Evolutionary conservation across 495 filamentous ascomycete species (phyloP).

Genomic region (Mycothermus thermophilus): DNA sequence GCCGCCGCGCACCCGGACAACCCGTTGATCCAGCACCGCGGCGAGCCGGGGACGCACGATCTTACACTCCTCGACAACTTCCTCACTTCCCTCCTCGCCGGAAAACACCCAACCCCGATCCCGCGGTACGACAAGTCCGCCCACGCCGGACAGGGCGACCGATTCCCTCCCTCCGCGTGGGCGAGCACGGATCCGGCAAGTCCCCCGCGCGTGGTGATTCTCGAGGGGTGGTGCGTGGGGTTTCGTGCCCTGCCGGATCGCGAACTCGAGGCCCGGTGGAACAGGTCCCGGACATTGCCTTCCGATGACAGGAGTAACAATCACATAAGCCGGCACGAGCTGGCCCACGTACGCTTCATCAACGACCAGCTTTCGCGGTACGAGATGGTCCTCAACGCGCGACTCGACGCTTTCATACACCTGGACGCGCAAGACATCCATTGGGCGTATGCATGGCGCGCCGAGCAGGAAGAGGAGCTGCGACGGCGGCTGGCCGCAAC

Average conservation of each 20-base stretch:
- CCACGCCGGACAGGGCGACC: slow-evolving; percentile 66
- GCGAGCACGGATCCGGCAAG: slow-evolving; percentile 15
- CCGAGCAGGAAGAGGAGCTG: slow-evolving; percentile 64
- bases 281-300: slow-evolving; percentile 29
- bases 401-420: slow-evolving; percentile 71
- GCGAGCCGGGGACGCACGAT: slow-evolving; percentile 81
- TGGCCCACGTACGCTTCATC: slow-evolving; percentile 57
- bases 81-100: slow-evolving; percentile 44
- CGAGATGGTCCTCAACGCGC: slow-evolving; percentile 52
- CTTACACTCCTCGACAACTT: slow-evolving; percentile 46
- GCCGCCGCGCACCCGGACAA: slow-evolving; percentile 54
- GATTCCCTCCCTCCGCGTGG: slow-evolving; percentile 39
- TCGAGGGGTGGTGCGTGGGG: slow-evolving; percentile 90
- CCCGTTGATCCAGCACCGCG: slow-evolving; percentile 64
- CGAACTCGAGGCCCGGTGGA: slow-evolving; percentile 38
- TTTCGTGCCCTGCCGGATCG: slow-evolving; percentile 51
- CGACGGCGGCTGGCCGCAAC: no score
- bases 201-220: slow-evolving; percentile 51
- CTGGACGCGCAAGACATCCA: slow-evolving; percentile 66
- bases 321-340: slow-evolving; percentile 31
- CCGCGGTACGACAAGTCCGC: slow-evolving; percentile 77
- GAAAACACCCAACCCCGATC: slow-evolving; percentile 46
- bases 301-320: no score
- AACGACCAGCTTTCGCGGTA: slow-evolving; percentile 59
- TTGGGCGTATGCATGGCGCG: slow-evolving; percentile 80